Evolutionary conservation across 225 moss, liverwort and hornwort species (phyloP), one percentile per base, ranked within the genome.

Genomic region (Anthoceros angustus): DNA sequence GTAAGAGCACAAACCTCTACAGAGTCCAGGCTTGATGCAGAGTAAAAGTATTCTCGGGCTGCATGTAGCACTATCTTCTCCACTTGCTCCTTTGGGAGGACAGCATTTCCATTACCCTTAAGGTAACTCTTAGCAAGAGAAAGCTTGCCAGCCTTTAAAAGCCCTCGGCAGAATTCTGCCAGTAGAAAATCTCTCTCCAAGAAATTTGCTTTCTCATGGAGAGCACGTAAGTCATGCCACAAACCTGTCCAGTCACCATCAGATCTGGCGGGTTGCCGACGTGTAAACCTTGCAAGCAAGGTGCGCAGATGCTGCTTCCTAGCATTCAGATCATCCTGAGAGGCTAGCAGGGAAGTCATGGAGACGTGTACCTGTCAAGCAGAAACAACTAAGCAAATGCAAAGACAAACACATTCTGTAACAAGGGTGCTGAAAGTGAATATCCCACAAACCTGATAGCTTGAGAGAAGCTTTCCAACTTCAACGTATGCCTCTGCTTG

Each of bases 31-130:
- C 85, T 86, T 70, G 89, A 70, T 71, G 92, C 84, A 42, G 98
- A 92, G 76, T 86, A 89, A 72, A 98, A 92, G 63, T 87, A 92
- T 38, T 92, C 98, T 46, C 92, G 84, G 72, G 92, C 86, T 62
- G 86, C 86, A 71, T 80, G 84, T 70, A 98, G 62, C 43, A 98
- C 86, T 75, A 98, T 73, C 64, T 80, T 80, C 69, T 98, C 92
- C 73, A 92, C 86, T 72, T 77, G 86, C 61, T 86, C 84, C 68
- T 84, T 69, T 42, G 73, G 78, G 69, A 98, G 75, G 55, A 55
- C 55, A 32, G 80, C 80, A 61, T 78, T 89, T 67, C 87, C 92
- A 43, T 84, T 89, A 55, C 92, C 89, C 63, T 86, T 84, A 72
- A 98, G 76, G 72, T 92, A 92, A 40, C 86, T 92, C 64, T 83